Evolutionary conservation across 2,329 filamentous ascomycete genomes (phyloP), one percentile per base, ranked within the genome.

Genomic region (Oidium heveae): DNA sequence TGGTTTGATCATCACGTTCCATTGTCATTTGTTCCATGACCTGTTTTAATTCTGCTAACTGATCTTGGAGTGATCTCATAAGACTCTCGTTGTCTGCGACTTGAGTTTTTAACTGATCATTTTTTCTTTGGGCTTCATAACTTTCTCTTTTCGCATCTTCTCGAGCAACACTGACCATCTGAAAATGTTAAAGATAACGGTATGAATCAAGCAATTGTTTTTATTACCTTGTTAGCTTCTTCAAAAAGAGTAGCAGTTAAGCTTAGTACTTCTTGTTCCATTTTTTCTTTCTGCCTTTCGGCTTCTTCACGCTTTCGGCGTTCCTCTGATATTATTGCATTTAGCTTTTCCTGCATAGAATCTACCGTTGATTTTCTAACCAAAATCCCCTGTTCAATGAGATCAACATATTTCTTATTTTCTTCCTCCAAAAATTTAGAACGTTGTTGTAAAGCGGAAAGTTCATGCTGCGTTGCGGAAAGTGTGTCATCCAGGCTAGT

Each of bases 201-300:
- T 4, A 51, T 18, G 2, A 16, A 34, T 15, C 24, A 32, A 24
- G 12, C 10, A 28, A 34, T 20, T 12, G 16, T 16, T 15, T 39
- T 39, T 32, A 68, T 57, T 65, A 80, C 77, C 68, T 84, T 88
- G 70, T 98, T 96, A 52, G 91, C 91, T 71, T 98, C 89, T 65
- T 96, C 87, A 59, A 98, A 98, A n/a, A 98, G 74, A 32, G 86
- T 87, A 1, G 86, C 80, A 0, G 91, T 96, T 59, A 98, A 68
- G 54, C 79, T 85, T 68, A 96, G 91, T 49, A 98, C 71, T 67
- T 98, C 91, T 61, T 84, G 80, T 66, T 98, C 91, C 33, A 95
- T 94, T 58, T 80, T 80, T 67, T 83, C 85, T 71, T 91, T 94
- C 55, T 86, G 84, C 65, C 77, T 80, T 63, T 88, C 83, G 12